Conservation (phyloP, 257 asterid genomes). For the Salvia miltiorrhiza region DNA sequence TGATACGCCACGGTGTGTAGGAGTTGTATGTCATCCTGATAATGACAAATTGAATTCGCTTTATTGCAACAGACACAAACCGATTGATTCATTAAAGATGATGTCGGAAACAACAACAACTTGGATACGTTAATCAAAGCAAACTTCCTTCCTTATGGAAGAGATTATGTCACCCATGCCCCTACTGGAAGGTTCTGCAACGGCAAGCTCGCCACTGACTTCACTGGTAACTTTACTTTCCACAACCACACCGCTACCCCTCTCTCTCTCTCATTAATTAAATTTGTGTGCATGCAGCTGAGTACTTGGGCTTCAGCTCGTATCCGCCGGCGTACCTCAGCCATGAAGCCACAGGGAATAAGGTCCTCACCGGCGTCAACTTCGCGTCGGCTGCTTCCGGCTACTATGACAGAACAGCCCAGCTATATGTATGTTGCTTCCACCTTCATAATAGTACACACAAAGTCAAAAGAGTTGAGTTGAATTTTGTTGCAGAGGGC, state of each 20-base stretch:
- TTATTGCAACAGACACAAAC: conserved; percentile 18
- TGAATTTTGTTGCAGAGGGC: conserved; percentile 49
- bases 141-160: conserved; percentile 82
- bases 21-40: conserved; percentile 18
- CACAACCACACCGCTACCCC: too few relatives aligned
- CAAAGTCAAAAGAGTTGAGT: too few relatives aligned
- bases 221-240: conserved; percentile 73
- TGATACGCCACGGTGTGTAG: background rate
- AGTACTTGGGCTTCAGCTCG: conserved; percentile 67
- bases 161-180: conserved; percentile 59
- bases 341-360: conserved; percentile 51
- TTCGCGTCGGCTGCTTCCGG: conserved; percentile 96
- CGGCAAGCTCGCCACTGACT: conserved; percentile 86
- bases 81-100: conserved; percentile 7
- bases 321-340: conserved; percentile 84
- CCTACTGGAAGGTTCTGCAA: conserved; percentile 94
- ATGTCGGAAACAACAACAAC: conserved; percentile 69
- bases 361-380: conserved; percentile 61
- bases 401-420: conserved; percentile 66
- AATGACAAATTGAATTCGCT: conserved; percentile 19
- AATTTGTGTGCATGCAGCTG: too few relatives aligned
- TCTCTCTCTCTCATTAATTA: too few relatives aligned
- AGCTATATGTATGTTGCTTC: conserved; percentile 36
- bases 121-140: conserved; percentile 64
- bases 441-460: too few relatives aligned